Percentiles rank a stretch among this genome's conserved stretches.
These are phyloP conservation scores for Diaporthe sp. DNA, from an alignment of 2,329 filamentous ascomycete genomes.

Conservation along the genomic window DNA sequence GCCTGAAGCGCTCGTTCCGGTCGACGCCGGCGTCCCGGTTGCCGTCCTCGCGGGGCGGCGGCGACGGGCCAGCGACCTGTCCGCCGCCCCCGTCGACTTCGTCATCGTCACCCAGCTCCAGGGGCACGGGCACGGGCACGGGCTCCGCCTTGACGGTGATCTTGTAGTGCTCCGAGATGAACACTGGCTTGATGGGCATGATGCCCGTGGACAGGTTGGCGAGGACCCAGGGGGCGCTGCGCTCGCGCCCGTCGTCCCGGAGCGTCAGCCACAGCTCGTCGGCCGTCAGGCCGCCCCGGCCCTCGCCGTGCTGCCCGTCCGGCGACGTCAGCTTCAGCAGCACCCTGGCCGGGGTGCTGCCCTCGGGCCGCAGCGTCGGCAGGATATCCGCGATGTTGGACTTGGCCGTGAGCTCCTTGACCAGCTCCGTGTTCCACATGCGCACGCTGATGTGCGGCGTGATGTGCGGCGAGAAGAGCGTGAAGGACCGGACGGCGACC, in stretches of 20 bases:
- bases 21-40: constrained; percentile 39
- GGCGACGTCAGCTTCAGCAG: constrained; percentile 45
- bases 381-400: constrained; percentile 38
- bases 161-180: constrained; percentile 3
- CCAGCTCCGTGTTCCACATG: constrained; percentile 37
- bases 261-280: constrained; percentile 51
- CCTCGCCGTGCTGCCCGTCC: constrained; percentile 43
- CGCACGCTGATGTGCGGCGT: constrained; percentile 36
- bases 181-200: constrained; percentile 23
- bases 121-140: constrained; percentile 39
- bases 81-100: not conserved
- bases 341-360: constrained; percentile 43
- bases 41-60: not conserved
- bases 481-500: constrained; percentile 59
- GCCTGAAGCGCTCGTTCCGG: constrained; percentile 49
- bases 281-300: constrained; percentile 42
- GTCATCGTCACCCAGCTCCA: constrained; percentile 17
- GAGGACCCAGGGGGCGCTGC: constrained; percentile 52
- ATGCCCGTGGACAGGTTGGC: constrained; percentile 40
- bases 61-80: not conserved
- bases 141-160: constrained; percentile 18
- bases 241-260: constrained; percentile 52
- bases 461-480: constrained; percentile 56
- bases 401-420: constrained; percentile 33
- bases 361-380: constrained; percentile 37